Evolutionary conservation across 2,329 filamentous ascomycete genomes (phyloP).

Genomic region (Phialophora expanda): DNA sequence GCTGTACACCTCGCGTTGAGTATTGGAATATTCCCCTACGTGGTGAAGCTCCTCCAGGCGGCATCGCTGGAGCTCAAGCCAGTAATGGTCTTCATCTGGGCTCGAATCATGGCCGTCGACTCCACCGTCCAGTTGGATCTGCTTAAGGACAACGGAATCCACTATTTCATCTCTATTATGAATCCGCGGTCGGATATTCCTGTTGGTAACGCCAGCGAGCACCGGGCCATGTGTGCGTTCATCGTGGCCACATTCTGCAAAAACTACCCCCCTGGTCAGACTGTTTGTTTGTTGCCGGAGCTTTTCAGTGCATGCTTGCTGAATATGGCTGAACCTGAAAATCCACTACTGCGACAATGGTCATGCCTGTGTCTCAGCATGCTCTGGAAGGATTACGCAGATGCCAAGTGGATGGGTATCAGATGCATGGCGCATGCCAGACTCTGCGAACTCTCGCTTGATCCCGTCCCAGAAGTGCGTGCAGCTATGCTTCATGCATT

Average conservation of each 20-base stretch:
- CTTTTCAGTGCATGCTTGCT: conserved; percentile 74
- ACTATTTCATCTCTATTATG: conserved; percentile 93
- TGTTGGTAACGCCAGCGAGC: conserved; percentile 86
- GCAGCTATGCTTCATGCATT: conserved; percentile 92
- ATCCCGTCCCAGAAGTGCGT: conserved; percentile 88
- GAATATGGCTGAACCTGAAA: conserved; percentile 84
- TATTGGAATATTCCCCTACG: conserved; percentile 98
- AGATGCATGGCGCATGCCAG: conserved; percentile 81
- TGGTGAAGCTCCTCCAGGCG: conserved; percentile 94
- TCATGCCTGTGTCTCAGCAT: conserved; percentile 94
- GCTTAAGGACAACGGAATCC: conserved; percentile 95
- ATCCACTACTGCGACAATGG: conserved; percentile 90
- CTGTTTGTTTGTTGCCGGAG: conserved; percentile 86
- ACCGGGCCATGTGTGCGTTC: conserved; percentile 98
- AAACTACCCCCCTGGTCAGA: conserved; percentile 87
- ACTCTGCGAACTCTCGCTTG: conserved; percentile 78
- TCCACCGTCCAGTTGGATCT: conserved; percentile 91
- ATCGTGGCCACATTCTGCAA: conserved; percentile 98
- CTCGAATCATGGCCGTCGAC: conserved; percentile 91
- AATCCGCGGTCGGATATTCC: conserved; percentile 83
- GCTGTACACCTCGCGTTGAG: conserved; percentile 96
- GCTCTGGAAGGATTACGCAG: conserved; percentile 86
- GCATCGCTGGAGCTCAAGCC: conserved; percentile 93
- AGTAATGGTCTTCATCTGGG: conserved; percentile 99
- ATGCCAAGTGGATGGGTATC: conserved; percentile 96